Evolutionary conservation across 2,329 filamentous ascomycete genomes (phyloP).

Genomic region (Hansfordia pulvinata): DNA sequence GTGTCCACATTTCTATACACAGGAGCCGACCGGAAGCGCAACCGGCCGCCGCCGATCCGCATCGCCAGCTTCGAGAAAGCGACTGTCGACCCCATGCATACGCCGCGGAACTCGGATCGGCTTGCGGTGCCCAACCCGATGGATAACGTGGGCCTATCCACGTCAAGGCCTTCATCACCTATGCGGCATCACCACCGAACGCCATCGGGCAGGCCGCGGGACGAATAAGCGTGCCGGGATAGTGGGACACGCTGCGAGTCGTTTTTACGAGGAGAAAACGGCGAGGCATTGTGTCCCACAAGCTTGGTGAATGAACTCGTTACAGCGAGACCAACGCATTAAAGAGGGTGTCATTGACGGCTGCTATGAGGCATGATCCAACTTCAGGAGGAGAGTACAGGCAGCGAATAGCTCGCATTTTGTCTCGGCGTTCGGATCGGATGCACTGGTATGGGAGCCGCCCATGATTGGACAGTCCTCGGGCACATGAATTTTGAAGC

Average conservation of each 20-base stretch:
- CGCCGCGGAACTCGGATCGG: slow-evolving; percentile 13
- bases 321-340: too few relatives aligned
- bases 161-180: slow-evolving; percentile 17
- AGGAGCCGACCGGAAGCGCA: slow-evolving; percentile 43
- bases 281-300: too few relatives aligned
- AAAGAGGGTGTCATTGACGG: too few relatives aligned
- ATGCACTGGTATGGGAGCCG: too few relatives aligned
- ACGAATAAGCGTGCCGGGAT: slow-evolving; percentile 13
- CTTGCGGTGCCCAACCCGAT: slow-evolving; percentile 16
- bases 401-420: too few relatives aligned
- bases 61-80: slow-evolving; percentile 71
- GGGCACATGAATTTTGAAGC: too few relatives aligned
- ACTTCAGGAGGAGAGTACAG: too few relatives aligned
- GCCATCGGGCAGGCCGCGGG: slow-evolving; percentile 14
- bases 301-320: too few relatives aligned
- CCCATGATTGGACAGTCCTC: too few relatives aligned
- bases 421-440: too few relatives aligned
- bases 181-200: slow-evolving; percentile 14
- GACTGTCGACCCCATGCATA: slow-evolving; percentile 32
- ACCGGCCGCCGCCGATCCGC: slow-evolving; percentile 50
- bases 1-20: slow-evolving; percentile 79
- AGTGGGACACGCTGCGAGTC: too few relatives aligned
- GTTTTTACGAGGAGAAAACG: slow-evolving; percentile 1
- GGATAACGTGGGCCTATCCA: slow-evolving; percentile 17
- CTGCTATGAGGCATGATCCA: too few relatives aligned